phyloP scores from a whole-genome alignment of 139 green algal genomes.

The Pedinophyceae sp. region DNA sequence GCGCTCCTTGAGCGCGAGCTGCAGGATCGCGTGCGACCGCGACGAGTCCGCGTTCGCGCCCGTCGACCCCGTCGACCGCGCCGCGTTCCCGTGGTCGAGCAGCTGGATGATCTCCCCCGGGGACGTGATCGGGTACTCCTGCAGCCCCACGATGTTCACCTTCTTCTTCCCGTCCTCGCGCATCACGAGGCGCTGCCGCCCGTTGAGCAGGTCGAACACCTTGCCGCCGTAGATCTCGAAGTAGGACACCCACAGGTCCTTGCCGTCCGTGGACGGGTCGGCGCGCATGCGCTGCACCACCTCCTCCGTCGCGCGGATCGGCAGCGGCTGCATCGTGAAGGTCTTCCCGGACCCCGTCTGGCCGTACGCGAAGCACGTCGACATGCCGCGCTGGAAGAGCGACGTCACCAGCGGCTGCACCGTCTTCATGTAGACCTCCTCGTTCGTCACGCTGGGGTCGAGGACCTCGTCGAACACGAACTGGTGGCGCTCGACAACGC shows the following conservation, averaged over 20 bases:
- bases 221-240: slow-evolving; percentile 99
- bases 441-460: slow-evolving; percentile 72
- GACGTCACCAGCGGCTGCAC: slow-evolving; percentile 83
- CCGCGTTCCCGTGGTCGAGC: slow-evolving; percentile 51
- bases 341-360: slow-evolving; percentile 91
- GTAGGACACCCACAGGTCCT: slow-evolving; percentile 56
- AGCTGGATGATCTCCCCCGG: slow-evolving; percentile 34
- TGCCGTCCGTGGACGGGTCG: slow-evolving; percentile 16
- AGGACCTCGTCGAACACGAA: slow-evolving; percentile 92
- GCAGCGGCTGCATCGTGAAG: slow-evolving; percentile 89
- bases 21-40: slow-evolving; percentile 88
- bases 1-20: slow-evolving; percentile 64
- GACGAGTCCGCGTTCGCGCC: slow-evolving; percentile 92
- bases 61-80: slow-evolving; percentile 72
- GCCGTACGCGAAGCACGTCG: slow-evolving; percentile 95
- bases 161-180: slow-evolving; percentile 79
- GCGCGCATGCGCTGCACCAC: slow-evolving; percentile 54
- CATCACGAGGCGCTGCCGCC: slow-evolving; percentile 70
- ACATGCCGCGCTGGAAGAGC: slow-evolving; percentile 68
- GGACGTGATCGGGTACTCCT: slow-evolving; percentile 10
- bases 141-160: slow-evolving; percentile 68
- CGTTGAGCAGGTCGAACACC: slow-evolving; percentile 91
- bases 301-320: slow-evolving; percentile 67
- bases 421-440: slow-evolving; percentile 71
- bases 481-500: slow-evolving; percentile 61